phyloP scores from a whole-genome alignment of 805 yeast genomes.

The Limtongia smithiae region DNA sequence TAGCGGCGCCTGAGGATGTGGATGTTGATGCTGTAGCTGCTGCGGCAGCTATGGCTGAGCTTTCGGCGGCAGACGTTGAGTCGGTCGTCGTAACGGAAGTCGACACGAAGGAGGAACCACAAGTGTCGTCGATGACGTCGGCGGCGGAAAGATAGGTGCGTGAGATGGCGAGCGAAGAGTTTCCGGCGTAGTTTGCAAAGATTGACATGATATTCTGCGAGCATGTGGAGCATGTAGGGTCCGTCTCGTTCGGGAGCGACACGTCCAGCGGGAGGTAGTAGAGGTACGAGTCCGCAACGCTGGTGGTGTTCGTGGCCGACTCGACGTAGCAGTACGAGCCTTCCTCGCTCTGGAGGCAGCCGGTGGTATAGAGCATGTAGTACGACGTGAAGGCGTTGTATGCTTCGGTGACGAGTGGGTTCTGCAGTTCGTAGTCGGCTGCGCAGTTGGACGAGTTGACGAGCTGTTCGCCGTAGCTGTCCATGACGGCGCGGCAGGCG shows the following conservation, averaged over 20 bases:
- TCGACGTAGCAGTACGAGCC: slow-evolving; percentile 36
- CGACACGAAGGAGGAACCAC: slow-evolving; percentile 23
- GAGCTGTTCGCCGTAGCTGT: slow-evolving; percentile 23
- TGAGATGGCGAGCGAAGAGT: slow-evolving; percentile 28
- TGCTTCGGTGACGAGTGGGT: slow-evolving; percentile 34
- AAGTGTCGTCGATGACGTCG: slow-evolving; percentile 19
- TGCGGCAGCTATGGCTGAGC: no score
- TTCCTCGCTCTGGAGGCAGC: slow-evolving; percentile 29
- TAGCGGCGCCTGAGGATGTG: no score
- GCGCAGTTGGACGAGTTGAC: slow-evolving; percentile 24
- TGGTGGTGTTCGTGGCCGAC: slow-evolving; percentile 27
- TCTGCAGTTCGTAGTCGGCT: slow-evolving; percentile 30
- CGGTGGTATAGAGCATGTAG: slow-evolving; percentile 31
- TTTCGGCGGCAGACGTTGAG: background rate
- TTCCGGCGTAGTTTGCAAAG: slow-evolving; percentile 30
- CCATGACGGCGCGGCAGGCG: slow-evolving; percentile 31
- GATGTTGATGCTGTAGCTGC: no score
- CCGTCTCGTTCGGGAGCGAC: slow-evolving; percentile 28
- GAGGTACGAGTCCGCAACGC: slow-evolving; percentile 32
- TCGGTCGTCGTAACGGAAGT: slow-evolving; percentile 3
- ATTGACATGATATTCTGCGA: slow-evolving; percentile 32
- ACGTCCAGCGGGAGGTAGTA: slow-evolving; percentile 36
- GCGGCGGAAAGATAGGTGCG: slow-evolving; percentile 35
- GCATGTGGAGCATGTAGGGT: slow-evolving; percentile 33
- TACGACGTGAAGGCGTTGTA: slow-evolving; percentile 34